Evolutionary conservation across 2,329 filamentous ascomycete species (phyloP), one percentile per base, ranked within the genome.

Genomic region (Ophiostoma ips): DNA sequence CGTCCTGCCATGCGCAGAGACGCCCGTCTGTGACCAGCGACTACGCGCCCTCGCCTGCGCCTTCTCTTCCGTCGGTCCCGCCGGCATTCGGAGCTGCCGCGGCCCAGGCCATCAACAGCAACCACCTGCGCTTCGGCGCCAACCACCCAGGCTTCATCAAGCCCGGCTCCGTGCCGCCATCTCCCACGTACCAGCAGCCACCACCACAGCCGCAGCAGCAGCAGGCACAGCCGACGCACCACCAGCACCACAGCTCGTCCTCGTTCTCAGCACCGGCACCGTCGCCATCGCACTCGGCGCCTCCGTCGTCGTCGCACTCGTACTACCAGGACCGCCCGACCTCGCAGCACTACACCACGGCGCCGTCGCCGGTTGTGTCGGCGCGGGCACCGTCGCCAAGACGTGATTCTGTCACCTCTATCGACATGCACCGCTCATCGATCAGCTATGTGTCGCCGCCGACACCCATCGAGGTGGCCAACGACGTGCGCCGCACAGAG

Each of bases 11-110:
- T 28, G 31, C 43, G 11, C 58, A 60, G 46, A 62, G 64, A 18
- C 60, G 63, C 7, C 61, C 60, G 7, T 66, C 64, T 0, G 58
- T 58, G n/a, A n/a, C n/a, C 19, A 56, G 52, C 36, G 63, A 66
- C 28, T 64, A 64, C 48, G n/a, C 43, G 18, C 30, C 43, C 12
- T 45, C 43, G 44, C 53, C 52, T 21, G 31, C 3, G 49, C 51
- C 6, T 46, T n/a, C n/a, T n/a, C n/a, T 44, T 3, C 52, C 55
- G 2, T 54, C 63, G 10, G 58, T 59, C 33, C 62, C 59, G 36
- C 58, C 60, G 0, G 53, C 57, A 3, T 59, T 61, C 34, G 38
- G 49, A n/a, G 36, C 52, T 2, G 60, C 50, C 3, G 61, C 51
- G 59, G 59, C 34, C 52, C 59, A 57, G 41, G 35, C 55, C 13